Evolutionary conservation across 345 rosid species (phyloP), one percentile per base, ranked within the genome.

Genomic region (Mallotus nudiflorus): DNA sequence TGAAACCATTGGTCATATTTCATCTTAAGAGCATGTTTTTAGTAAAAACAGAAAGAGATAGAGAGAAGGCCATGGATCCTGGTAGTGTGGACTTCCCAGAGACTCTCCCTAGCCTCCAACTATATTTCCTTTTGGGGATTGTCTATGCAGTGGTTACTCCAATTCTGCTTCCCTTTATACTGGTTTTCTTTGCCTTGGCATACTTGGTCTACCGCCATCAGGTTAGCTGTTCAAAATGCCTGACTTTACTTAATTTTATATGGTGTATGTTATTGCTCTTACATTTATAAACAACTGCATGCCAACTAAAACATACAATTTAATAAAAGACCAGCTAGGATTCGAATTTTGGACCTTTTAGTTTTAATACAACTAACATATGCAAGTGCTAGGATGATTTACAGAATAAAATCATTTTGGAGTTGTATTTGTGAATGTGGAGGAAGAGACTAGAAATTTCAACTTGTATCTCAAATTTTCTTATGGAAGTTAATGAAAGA

Each of bases 171-270:
- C 99, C 98, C 28, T 95, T 95, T 80, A 83, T 89, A 49, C 55
- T 91, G 59, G 85, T 95, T 40, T 95, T 95, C 91, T 95, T 95
- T 65, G 97, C 91, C 68, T 82, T 95, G 12, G 98, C 98, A 4
- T 90, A 86, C 89, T 82, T 95, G 78, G 99, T 88, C 60, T 95
- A 90, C 65, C 98, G 98, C 71, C 99, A 95, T 78, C 99, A 95
- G 99, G 99, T 95, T 58, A 71, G 85, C 61, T 63, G 31, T 70
- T 69, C 40, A 24, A 19, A 45, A 53, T 68, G 67, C 27, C 31
- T 44, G 29, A 10, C 46, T 42, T 42, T 12, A 12, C 46, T 50
- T 9, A 20, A 20, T n/a, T n/a, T n/a, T 19, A 9, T 18, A n/a
- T n/a, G 9, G 11, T 50, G 3, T 50, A 25, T 8, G 37, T 33